phyloP scores from a whole-genome alignment of 768 basidiomycete species.

The Austroboletus festivus region DNA sequence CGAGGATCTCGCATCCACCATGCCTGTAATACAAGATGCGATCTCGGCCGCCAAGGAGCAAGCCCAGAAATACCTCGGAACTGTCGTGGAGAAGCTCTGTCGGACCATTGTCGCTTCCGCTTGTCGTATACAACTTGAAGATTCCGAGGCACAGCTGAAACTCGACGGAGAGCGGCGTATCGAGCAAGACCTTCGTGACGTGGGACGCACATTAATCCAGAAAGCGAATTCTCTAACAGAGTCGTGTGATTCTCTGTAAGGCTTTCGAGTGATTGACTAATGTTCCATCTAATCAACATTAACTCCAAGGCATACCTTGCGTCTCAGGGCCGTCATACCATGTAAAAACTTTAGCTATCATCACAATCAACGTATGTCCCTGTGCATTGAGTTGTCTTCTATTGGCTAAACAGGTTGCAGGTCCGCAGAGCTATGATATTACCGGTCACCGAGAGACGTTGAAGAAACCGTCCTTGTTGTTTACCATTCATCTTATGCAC shows the following conservation, averaged over 20 bases:
- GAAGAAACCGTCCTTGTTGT: constrained; percentile 19
- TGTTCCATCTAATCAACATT: background rate
- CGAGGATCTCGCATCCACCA: constrained; percentile 7
- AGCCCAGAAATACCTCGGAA: constrained; percentile 19
- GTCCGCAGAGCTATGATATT: constrained; percentile 14
- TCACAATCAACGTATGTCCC: constrained; percentile 5
- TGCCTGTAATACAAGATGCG: constrained; percentile 17
- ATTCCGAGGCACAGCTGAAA: constrained; percentile 9
- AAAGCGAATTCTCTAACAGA: constrained; percentile 18
- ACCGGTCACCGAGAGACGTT: constrained; percentile 17
- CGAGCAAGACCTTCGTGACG: constrained; percentile 17
- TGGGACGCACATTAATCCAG: constrained; percentile 9
- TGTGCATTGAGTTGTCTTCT: background rate
- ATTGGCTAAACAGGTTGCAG: constrained; percentile 7
- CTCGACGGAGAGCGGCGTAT: constrained; percentile 11
- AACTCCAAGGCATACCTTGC: constrained; percentile 14
- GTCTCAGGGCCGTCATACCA: constrained; percentile 7
- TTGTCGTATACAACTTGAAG: constrained; percentile 19
- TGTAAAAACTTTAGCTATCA: background rate
- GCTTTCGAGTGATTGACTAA: no score
- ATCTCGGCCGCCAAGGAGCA: constrained; percentile 8
- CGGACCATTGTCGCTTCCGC: constrained; percentile 7
- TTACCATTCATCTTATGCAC: constrained; percentile 29
- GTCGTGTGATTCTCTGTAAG: constrained; percentile 18
- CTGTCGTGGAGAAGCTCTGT: constrained; percentile 18